Evolutionary conservation across 2,329 filamentous ascomycete genomes (phyloP), one percentile per base, ranked within the genome.

Genomic region (Alternaria angustiovoidea): DNA sequence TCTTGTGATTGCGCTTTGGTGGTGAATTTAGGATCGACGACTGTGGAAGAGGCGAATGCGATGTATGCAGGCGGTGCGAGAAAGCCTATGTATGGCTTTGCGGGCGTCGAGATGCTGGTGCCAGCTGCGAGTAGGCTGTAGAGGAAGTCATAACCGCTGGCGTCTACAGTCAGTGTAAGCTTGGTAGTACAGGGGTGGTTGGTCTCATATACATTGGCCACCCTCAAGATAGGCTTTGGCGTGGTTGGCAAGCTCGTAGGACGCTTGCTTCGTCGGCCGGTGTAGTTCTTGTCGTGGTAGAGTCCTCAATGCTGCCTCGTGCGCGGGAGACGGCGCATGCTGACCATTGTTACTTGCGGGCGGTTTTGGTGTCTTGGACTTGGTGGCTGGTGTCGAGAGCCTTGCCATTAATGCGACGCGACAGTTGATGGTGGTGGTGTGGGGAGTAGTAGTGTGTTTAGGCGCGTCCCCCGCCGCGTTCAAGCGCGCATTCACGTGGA

Each of bases 21-120:
- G 1, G 94, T 97, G 65, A 91, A 87, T 24, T 83, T 81, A 0
- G 94, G 94, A 71, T 97, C 93, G 14, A 95, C 86, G n/a, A 89
- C 79, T n/a, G 97, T 82, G 2, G 92, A 95, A 43, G 85, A 88
- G n/a, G 93, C 85, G 8, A 97, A 82, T 7, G 91, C 89, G 24
- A 98, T 82, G 65, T 94, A 89, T 57, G 87, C 86, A 0, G 90
- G 84, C 2, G 91, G 87, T 1, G 94, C 91, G 18, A 93, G 79
- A 59, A 86, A 86, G 11, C 86, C 86, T 1, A 87, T 82, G 32
- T 77, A 73, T 4, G 68, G 69, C 53, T 73, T 70, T 2, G 75
- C 72, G 2, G 75, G 70, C 1, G 68, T 72, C 2, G 77, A 78
- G 47, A 75, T 75, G 26, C 73, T 74, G 18, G 70, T 70, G 7